Base-by-base conservation (phyloP, 306 rosid genomes). In the Heteromeles arbutifolia region DNA sequence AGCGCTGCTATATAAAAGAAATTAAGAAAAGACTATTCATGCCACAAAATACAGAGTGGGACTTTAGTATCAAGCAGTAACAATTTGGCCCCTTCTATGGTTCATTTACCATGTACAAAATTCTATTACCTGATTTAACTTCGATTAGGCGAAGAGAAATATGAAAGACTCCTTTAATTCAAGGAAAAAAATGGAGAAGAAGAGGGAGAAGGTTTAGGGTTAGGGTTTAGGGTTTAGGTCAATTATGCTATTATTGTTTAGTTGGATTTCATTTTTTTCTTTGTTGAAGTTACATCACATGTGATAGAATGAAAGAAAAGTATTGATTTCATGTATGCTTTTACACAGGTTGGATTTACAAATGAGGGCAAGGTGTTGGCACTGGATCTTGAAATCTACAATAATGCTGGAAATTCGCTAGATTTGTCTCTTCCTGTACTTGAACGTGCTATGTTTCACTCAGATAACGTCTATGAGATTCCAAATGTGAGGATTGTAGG, bases 361-460 rank as follows among this genome's bases (percentile, higher is more conserved):
- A 95, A 89, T 86, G 93, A 90, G 74, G 97, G 98, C 74, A 90
- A 76, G 82, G 93, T 95, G 71, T 87, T 95, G 54, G 96, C 97
- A 4, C 73, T 95, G 83, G 98, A 92, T 85, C 90, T 95, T 80
- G 86, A 89, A 82, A 82, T 95, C 77, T 92, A 95, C 83, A 95
- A 92, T 87, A 95, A 84, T 80, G 98, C 78, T 67, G 97, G 98
- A 82, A 95, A 95, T 75, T 92, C 98, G 41, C 45, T 90, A 81
- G 98, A 95, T 83, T 81, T 95, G 74, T 95, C 98, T 57, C 93
- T 85, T 81, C 82, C 97, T 8, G 53, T 95, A 67, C 97, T 95
- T 61, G 97, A 95, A 79, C 98, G 98, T 82, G 96, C 98, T 64
- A 90, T 90, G 93, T 90, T 95, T 78, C 97, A 90, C 82, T 88